Percentiles rank a stretch among this genome's conserved stretches.
These are phyloP conservation scores for Solanum microdontum DNA, from an alignment of 257 asterid species.

Conservation along the genomic window DNA sequence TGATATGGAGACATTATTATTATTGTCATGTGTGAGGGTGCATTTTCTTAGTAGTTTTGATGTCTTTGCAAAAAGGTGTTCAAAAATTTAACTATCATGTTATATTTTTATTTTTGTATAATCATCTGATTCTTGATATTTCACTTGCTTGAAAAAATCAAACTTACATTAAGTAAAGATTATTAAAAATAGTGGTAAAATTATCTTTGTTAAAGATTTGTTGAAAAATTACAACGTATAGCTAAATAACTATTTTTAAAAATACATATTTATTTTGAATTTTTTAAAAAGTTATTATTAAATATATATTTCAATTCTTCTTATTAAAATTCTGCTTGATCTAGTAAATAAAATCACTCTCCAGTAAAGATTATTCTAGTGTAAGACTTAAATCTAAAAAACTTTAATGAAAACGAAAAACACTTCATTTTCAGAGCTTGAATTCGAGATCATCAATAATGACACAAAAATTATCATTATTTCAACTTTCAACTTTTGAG, in stretches of 20 bases:
- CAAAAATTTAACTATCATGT: not conserved
- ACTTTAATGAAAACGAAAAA: rapidly evolving
- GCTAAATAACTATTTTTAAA: no score
- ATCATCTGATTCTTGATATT: not conserved
- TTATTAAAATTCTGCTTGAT: not conserved
- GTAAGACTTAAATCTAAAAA: not conserved
- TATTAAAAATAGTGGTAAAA: not conserved
- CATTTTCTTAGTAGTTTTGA: not conserved
- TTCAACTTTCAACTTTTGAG: not conserved
- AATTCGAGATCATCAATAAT: not conserved
- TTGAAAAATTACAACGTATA: not conserved
- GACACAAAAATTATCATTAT: not conserved
- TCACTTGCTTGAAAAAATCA: not conserved
- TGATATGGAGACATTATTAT: not conserved
- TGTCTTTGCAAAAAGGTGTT: not conserved
- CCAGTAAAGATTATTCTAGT: rapidly evolving
- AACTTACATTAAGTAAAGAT: not conserved
- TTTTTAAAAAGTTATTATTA: no score
- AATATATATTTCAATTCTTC: not conserved
- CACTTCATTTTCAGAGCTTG: not conserved
- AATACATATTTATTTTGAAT: no score
- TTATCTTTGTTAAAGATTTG: not conserved
- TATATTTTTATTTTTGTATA: not conserved
- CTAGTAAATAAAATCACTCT: not conserved
- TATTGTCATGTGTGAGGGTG: not conserved